Base-by-base conservation (phyloP, 73 alveolate genomes). In the Paramecium pentaurelia region DNA sequence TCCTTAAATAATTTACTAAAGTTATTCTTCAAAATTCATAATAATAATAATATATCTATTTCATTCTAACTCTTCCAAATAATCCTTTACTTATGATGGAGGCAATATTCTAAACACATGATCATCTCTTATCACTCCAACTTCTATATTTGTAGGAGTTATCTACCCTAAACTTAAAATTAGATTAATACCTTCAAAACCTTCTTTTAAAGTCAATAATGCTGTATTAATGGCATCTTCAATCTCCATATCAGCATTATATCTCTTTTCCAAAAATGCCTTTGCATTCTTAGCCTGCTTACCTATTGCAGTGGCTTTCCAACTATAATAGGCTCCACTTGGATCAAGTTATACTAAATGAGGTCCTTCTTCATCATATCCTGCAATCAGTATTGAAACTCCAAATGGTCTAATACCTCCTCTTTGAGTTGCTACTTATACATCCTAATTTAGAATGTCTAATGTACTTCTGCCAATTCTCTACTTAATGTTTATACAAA, bases 361-460 rank as follows among this genome's bases (percentile, higher is more conserved):
- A 6, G 99, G 99, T 16, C 99, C 99, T 22, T 94, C 97, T 75
- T 96, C 97, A 94, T 97, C 99, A 92, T 86, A 92, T n/a, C 99
- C 99, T 25, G 98, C 99, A 36, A 97, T 92, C 32, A 97, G 77
- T 11, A 97, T 88, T 18, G 99, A 97, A 47, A 97, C 95, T 32
- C 99, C 99, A 86, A 95, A 97, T 38, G 99, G 99, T 77, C 99
- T 96, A 25, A 97, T 98, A 7, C 99, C 99, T 30, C 99, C 99
- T 8, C 95, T 80, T 93, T 97, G 97, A 9, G 99, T 97, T 85
- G 92, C 97, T 86, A 95, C 98, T 91, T 97, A 96, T 94, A 97
- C 94, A 42, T 96, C 96, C 75, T 80, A 42, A 45, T 8, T 0
- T 42, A 45, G 9, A 14, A 34, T 73, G 34, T 71, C 0, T 51